These are phyloP conservation scores for Solanum boliviense DNA, from an alignment of 257 asterid genomes.

Conservation along the genomic window DNA sequence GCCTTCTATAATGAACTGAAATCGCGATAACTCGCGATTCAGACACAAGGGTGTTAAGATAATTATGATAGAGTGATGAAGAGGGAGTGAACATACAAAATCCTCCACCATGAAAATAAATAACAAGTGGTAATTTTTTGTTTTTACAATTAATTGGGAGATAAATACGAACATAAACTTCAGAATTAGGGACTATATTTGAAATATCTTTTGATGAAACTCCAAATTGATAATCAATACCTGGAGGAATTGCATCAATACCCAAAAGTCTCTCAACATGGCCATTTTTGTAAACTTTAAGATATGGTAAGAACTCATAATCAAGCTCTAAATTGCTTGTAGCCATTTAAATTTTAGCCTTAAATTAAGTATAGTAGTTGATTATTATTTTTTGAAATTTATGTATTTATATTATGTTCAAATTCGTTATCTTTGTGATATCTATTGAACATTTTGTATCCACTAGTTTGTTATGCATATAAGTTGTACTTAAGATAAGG, in stretches of 20 bases:
- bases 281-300: slow-evolving; percentile 28
- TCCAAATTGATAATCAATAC: slow-evolving; percentile 3
- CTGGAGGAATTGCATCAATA: slow-evolving; percentile 18
- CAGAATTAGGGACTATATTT: slow-evolving; percentile 6
- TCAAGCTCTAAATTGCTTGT: background rate
- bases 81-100: slow-evolving; percentile 19
- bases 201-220: slow-evolving; percentile 33
- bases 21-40: slow-evolving; percentile 17
- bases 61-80: slow-evolving; percentile 14
- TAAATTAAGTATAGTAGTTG: background rate
- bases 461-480: background rate
- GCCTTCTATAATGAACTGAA: slow-evolving; percentile 30
- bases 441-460: background rate
- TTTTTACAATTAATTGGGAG: slow-evolving; percentile 4
- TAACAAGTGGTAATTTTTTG: slow-evolving; percentile 22
- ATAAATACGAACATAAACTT: slow-evolving; percentile 20
- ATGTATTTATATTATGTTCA: background rate
- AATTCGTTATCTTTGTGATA: background rate
- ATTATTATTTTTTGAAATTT: background rate
- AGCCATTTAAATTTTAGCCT: background rate
- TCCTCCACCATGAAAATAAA: slow-evolving; percentile 40
- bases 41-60: slow-evolving; percentile 17
- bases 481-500: background rate
- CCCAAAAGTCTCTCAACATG: slow-evolving; percentile 16
- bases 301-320: slow-evolving; percentile 11